Evolutionary conservation across 2,329 filamentous ascomycete species (phyloP), one percentile per base, ranked within the genome.

Genomic region (Parascedosporium putredinis): DNA sequence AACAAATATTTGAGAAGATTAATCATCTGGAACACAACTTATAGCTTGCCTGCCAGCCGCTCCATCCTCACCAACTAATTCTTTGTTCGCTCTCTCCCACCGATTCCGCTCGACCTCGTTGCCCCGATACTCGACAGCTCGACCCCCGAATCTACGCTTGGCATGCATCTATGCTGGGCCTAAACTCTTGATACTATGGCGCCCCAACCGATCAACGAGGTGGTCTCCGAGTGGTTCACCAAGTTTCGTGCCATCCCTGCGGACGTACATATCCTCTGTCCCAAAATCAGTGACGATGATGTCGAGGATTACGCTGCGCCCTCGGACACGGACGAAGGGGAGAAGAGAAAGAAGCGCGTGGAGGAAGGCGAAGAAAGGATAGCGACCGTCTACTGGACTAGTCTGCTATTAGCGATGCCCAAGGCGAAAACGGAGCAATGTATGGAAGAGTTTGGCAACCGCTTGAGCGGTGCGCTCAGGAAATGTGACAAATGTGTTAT

Each of bases 401-500:
- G 83, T 54, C 71, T 86, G 38, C 76, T 89, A 12, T 72, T 88
- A 50, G 85, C 83, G 16, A 79, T 86, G 53, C 76, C 75, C 50
- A 72, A 76, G 45, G 76, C 80, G 45, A 73, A 78, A 47, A 76
- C 78, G 3, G 76, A 77, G 24, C 70, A 74, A 52, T 76, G 83
- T 65, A 70, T 82, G 38, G 68, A 73, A 12, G 75, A 78, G 54
- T 84, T 87, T 58, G 74, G 70, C 48, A 58, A 65, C 4, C 72
- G 75, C 18, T 69, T 85, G 18, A 77, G 83, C 54, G 62, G 68
- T 9, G 75, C 76, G 34, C 70, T 90, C 22, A 76, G 72, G 51
- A 71, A 67, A 51, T 90, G 86, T 64, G 78, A 87, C 49, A 72
- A 77, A 47, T 90, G 86, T 60, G 82, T 86, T 47, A 74, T 81